Evolutionary conservation across 2,329 filamentous ascomycete genomes (phyloP), one percentile per base, ranked within the genome.

Genomic region (Nectriaceae sp.): DNA sequence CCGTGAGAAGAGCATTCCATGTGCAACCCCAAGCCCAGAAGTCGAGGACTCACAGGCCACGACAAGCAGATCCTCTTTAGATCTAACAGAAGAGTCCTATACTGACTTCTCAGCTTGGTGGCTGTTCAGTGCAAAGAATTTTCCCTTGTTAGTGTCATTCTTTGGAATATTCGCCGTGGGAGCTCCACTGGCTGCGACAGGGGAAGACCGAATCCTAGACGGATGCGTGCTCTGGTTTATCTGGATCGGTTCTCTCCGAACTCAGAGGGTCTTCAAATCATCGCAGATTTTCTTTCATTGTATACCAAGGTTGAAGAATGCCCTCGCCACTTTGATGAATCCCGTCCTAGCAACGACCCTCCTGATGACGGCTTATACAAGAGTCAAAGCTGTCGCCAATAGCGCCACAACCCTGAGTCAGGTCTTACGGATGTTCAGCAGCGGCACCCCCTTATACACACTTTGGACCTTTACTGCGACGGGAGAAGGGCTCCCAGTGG

Each of bases 291-390:
- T 53, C 4, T 31, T 15, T 0, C 13, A 37, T 2, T n/a, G n/a
- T n/a, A 43, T 51, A 1, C 47, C 49, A 2, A 57, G 58, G 5
- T 44, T 62, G 44, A 65, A 65, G 42, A 62, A 61, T 41, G 47
- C 68, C 2, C 42, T 76, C 3, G 63, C 68, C 2, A 76, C 74
- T 0, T 53, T 74, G 3, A 67, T 75, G 51, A 79, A 80, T 44
- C 70, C 77, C 0, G 76, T 80, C 1, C 66, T 80, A 11, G 64
- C 73, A 47, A 76, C 74, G 2, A 76, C 75, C 0, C 64, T 78
- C 5, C 53, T 65, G 26, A 71, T 76, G 64, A 70, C 71, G 21
- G 71, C 64, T 21, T 80, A 78, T 57, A 67, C 69, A 2, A 64
- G 70, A 3, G 54, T 64, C 44, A 77, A 76, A 42, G 62, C 70